Evolutionary conservation across 2,329 filamentous ascomycete species (phyloP).

Genomic region (Stylonectria norvegica): DNA sequence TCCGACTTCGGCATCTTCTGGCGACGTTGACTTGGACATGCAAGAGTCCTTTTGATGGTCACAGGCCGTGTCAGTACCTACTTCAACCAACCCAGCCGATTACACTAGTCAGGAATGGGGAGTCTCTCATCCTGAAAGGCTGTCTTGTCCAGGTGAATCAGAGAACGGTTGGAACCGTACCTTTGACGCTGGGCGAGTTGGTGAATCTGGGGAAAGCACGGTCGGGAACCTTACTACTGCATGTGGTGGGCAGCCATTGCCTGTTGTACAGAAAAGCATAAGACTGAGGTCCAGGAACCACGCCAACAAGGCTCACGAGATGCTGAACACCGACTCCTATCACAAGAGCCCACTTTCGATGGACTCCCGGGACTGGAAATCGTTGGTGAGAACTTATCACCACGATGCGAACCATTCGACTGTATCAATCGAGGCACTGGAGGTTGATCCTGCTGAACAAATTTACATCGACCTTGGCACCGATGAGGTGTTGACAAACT

Average conservation of each 20-base stretch:
- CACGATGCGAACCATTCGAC: slow-evolving; percentile 4
- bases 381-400: slow-evolving; percentile 4
- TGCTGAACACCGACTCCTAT: slow-evolving; percentile 3
- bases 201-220: slow-evolving; percentile 42
- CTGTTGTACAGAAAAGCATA: slow-evolving; percentile 24
- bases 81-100: slow-evolving; percentile 28
- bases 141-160: slow-evolving; percentile 25
- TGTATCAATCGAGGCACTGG: slow-evolving; percentile 7
- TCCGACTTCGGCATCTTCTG: slow-evolving; percentile 43
- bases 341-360: slow-evolving; percentile 2
- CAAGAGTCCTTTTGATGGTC: slow-evolving; percentile 53
- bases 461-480: neutral
- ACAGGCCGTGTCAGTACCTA: slow-evolving; percentile 54
- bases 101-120: slow-evolving; percentile 34
- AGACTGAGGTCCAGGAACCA: slow-evolving; percentile 20
- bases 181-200: slow-evolving; percentile 20
- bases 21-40: slow-evolving; percentile 35
- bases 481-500: neutral
- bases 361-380: slow-evolving; percentile 4
- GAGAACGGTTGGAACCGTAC: slow-evolving; percentile 19
- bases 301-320: slow-evolving; percentile 11
- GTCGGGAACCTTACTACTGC: slow-evolving; percentile 43
- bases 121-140: slow-evolving; percentile 45
- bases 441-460: slow-evolving; percentile 5
- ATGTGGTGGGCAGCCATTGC: slow-evolving; percentile 12